Conservation (phyloP, 768 basidiomycete species). For the Cystofilobasidium ferigula region DNA sequence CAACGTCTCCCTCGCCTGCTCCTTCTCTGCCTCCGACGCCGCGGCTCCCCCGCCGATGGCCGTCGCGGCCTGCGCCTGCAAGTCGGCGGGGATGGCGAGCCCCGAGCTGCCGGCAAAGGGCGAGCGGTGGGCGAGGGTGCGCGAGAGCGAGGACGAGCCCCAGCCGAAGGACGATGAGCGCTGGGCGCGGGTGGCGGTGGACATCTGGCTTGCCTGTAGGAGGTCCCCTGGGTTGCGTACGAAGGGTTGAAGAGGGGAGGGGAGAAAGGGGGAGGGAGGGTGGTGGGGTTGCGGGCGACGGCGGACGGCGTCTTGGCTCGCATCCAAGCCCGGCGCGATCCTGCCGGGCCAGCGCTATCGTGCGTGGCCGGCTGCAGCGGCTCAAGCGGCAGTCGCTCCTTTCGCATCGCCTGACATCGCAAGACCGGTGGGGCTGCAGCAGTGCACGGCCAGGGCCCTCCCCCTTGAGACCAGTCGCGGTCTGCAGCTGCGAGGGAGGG, state of each 20-base stretch:
- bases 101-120: conserved; percentile 10
- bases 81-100: neutral
- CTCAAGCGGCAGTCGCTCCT: no score
- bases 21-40: neutral
- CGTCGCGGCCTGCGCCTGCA: neutral
- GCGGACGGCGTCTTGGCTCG: no score
- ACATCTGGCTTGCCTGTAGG: neutral
- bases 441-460: no score
- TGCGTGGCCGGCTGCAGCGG: no score
- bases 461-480: no score
- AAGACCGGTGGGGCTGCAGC: no score
- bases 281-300: neutral
- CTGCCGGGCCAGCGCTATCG: no score
- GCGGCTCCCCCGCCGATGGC: neutral
- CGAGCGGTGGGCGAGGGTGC: conserved; percentile 15
- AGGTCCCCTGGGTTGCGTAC: neutral
- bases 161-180: conserved; percentile 8
- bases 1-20: conserved; percentile 56
- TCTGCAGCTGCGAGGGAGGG: no score
- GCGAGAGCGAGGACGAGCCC: conserved; percentile 23
- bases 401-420: no score
- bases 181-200: neutral
- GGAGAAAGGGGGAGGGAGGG: neutral
- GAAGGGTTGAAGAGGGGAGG: no score
- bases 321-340: no score